A percentile compares a stretch with the other conserved stretches of the same genome.
These are phyloP conservation scores for Dalbergia cochinchinensis DNA, from an alignment of 306 rosid species.

Conservation along the genomic window DNA sequence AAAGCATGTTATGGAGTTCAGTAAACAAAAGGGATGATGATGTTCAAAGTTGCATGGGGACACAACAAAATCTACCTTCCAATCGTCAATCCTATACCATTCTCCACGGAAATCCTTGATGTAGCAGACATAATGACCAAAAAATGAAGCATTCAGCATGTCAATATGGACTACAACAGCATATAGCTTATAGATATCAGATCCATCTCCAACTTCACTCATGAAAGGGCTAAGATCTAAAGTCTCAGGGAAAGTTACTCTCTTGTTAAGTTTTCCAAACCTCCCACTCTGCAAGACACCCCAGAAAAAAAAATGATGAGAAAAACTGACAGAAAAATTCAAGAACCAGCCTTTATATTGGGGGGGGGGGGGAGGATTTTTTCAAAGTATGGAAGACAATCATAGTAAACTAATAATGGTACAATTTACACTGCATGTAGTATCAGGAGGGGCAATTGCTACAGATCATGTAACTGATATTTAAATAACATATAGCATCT, in stretches of 20 bases:
- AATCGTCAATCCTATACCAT: slow-evolving; percentile 80
- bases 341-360: not conserved
- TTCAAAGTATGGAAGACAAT: not conserved
- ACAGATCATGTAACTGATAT: not conserved
- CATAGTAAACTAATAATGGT: slow-evolving; percentile 7
- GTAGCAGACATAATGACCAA: slow-evolving; percentile 89
- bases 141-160: slow-evolving; percentile 86
- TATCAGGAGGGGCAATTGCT: slow-evolving; percentile 4
- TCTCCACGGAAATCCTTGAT: slow-evolving; percentile 73
- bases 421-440: slow-evolving; percentile 28
- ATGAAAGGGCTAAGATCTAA: slow-evolving; percentile 77
- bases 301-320: slow-evolving; percentile 9
- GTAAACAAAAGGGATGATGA: slow-evolving; percentile 1
- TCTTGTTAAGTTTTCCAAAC: slow-evolving; percentile 91
- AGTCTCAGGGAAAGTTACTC: slow-evolving; percentile 80
- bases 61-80: slow-evolving; percentile 62
- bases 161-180: slow-evolving; percentile 88
- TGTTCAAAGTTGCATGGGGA: not conserved
- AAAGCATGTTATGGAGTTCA: not conserved
- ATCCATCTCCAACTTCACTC: slow-evolving; percentile 71
- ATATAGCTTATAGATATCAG: slow-evolving; percentile 74
- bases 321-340: not conserved
- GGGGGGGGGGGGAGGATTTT: not conserved
- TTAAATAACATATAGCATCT: slow-evolving; percentile 25
- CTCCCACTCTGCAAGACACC: slow-evolving; percentile 75